Conservation (phyloP, 2,329 filamentous ascomycete genomes). For the Raffaelea arxii region DNA sequence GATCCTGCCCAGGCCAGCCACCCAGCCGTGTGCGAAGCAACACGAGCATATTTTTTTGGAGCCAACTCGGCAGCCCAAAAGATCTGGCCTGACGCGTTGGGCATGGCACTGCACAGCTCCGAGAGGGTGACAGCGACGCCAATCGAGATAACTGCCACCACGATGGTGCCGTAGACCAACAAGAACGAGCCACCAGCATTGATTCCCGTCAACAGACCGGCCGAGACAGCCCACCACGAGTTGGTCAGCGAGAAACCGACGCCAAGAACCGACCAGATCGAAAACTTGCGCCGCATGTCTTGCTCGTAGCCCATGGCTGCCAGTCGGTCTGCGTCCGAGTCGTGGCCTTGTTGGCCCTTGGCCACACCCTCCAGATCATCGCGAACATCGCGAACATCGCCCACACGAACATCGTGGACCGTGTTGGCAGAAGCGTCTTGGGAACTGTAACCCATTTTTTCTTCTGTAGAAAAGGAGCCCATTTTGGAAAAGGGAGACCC, state of each 20-base stretch:
- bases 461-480: too few species aligned
- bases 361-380: too few species aligned
- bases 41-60: too few species aligned
- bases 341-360: not conserved
- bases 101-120: conserved; percentile 2
- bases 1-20: conserved; percentile 1
- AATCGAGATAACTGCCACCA: not conserved
- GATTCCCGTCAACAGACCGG: conserved; percentile 1
- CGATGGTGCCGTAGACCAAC: not conserved
- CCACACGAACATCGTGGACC: too few species aligned
- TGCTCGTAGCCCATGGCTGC: conserved; percentile 8
- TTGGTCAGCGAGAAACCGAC: conserved; percentile 9
- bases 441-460: too few species aligned
- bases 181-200: not conserved
- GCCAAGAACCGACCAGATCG: conserved; percentile 6
- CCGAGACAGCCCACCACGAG: conserved; percentile 8
- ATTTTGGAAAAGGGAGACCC: too few species aligned
- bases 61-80: conserved; percentile 1
- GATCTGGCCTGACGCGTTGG: conserved; percentile 1
- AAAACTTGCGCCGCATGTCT: conserved; percentile 9
- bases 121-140: not conserved
- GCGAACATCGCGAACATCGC: too few species aligned
- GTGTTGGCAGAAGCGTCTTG: too few species aligned
- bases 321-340: conserved; percentile 1
- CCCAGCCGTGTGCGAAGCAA: not conserved